phyloP scores from a whole-genome alignment of 371 early-diverging fungal genomes.

The Apophysomyces variabilis region DNA sequence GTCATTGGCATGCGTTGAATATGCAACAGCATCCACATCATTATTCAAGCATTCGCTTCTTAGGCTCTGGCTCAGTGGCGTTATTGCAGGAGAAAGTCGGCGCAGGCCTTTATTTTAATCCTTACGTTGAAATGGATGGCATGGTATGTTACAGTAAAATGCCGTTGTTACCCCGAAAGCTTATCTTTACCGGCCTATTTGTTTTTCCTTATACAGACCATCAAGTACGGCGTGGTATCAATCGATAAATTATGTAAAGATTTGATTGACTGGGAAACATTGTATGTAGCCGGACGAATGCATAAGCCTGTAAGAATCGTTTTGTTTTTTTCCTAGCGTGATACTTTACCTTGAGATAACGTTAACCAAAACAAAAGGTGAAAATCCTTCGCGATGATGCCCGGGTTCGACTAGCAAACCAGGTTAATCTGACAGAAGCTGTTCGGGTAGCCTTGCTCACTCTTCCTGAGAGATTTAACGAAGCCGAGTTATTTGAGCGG shows the following conservation, averaged over 20 bases:
- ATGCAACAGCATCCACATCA: slow-evolving; percentile 88
- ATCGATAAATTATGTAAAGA: slow-evolving; percentile 86
- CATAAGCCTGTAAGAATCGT: slow-evolving; percentile 89
- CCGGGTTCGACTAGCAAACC: slow-evolving; percentile 82
- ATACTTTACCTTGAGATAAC: neutral
- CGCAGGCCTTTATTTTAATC: slow-evolving; percentile 94
- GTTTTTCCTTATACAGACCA: slow-evolving; percentile 43
- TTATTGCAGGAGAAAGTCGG: slow-evolving; percentile 85
- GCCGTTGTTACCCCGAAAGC: neutral
- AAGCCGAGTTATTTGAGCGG: slow-evolving; percentile 80
- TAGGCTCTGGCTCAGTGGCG: slow-evolving; percentile 77
- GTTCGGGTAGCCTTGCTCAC: slow-evolving; percentile 84
- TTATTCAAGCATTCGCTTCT: slow-evolving; percentile 77
- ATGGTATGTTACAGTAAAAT: slow-evolving; percentile 58
- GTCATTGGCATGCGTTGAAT: slow-evolving; percentile 97
- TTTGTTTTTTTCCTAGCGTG: neutral
- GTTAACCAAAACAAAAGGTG: slow-evolving; percentile 41
- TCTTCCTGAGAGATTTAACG: slow-evolving; percentile 82
- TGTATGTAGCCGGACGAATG: slow-evolving; percentile 96
- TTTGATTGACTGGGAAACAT: slow-evolving; percentile 90
- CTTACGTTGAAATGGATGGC: slow-evolving; percentile 87
- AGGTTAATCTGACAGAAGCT: slow-evolving; percentile 87
- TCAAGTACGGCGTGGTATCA: slow-evolving; percentile 97
- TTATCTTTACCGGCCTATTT: neutral
- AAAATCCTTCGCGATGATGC: slow-evolving; percentile 89